Conservation (phyloP, 805 yeast genomes). For the Clavispora santaluciae region DNA sequence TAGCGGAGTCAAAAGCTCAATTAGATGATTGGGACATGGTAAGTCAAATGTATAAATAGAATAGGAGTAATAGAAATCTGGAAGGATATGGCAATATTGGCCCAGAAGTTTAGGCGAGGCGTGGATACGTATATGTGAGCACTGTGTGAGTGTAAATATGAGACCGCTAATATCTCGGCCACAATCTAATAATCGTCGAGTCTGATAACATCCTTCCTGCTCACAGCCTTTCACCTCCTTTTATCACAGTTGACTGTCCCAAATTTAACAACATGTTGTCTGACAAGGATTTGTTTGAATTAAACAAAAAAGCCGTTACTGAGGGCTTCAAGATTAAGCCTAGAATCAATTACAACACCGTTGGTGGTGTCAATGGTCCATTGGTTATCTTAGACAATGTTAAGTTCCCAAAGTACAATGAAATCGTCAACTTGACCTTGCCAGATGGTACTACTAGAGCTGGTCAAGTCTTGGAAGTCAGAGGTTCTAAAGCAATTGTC, state of each 20-base stretch:
- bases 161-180: slow-evolving; percentile 3
- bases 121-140: slow-evolving; percentile 4
- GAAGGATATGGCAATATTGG: background rate
- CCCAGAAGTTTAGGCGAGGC: background rate
- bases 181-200: slow-evolving; percentile 12
- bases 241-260: background rate
- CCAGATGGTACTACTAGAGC: slow-evolving; percentile 95
- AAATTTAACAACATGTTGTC: slow-evolving; percentile 26
- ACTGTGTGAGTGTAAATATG: slow-evolving; percentile 5
- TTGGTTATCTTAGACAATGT: slow-evolving; percentile 64
- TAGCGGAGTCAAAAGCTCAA: slow-evolving; percentile 23
- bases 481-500: slow-evolving; percentile 95
- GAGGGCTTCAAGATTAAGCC: slow-evolving; percentile 91
- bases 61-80: background rate
- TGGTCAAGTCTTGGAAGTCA: slow-evolving; percentile 97
- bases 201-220: slow-evolving; percentile 3
- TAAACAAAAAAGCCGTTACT: slow-evolving; percentile 88
- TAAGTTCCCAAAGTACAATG: slow-evolving; percentile 71
- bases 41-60: slow-evolving; percentile 20
- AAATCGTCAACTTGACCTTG: slow-evolving; percentile 91
- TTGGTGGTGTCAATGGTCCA: slow-evolving; percentile 98
- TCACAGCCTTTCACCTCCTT: slow-evolving; percentile 1
- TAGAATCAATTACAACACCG: slow-evolving; percentile 89
- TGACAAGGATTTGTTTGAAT: slow-evolving; percentile 50
- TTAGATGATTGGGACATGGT: slow-evolving; percentile 35